These are phyloP conservation scores for Oryza glumipatula DNA, from an alignment of 176 grass and related monocot genomes.

Conservation along the genomic window DNA sequence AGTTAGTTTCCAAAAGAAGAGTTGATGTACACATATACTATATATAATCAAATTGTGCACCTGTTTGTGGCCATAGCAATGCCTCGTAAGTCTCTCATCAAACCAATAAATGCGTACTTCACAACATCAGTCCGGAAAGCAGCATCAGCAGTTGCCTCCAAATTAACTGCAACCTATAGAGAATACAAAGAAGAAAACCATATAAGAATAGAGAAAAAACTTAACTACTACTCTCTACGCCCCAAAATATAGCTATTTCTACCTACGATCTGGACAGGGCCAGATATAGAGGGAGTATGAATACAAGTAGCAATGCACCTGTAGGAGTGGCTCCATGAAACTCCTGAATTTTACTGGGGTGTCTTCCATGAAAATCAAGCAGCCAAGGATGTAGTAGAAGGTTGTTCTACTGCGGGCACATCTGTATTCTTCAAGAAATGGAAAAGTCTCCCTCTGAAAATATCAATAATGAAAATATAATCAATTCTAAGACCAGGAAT, in stretches of 20 bases:
- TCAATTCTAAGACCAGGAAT: slow-evolving; percentile 21
- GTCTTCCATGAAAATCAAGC: slow-evolving; percentile 98
- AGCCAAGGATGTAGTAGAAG: slow-evolving; percentile 94
- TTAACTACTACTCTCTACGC: neutral
- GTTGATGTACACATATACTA: neutral
- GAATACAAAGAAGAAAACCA: slow-evolving; percentile 33
- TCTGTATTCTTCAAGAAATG: slow-evolving; percentile 90
- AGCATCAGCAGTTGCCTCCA: slow-evolving; percentile 83
- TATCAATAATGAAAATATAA: slow-evolving; percentile 29
- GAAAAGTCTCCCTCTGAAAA: slow-evolving; percentile 82
- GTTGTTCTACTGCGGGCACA: slow-evolving; percentile 94
- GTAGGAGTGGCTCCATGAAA: slow-evolving; percentile 97
- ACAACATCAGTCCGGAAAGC: slow-evolving; percentile 80
- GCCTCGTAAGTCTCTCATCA: slow-evolving; percentile 95
- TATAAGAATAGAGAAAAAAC: neutral
- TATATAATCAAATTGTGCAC: slow-evolving; percentile 48
- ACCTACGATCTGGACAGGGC: no score
- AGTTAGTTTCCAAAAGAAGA: slow-evolving; percentile 18
- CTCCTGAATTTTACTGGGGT: slow-evolving; percentile 89
- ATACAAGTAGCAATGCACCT: slow-evolving; percentile 55
- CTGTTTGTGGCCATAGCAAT: slow-evolving; percentile 97
- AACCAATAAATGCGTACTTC: slow-evolving; percentile 92
- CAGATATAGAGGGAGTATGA: neutral
- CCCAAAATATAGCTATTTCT: no score
- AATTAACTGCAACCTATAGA: slow-evolving; percentile 69